phyloP scores from a whole-genome alignment of 192 early-diverging fungal species.

The Backusella westeae region DNA sequence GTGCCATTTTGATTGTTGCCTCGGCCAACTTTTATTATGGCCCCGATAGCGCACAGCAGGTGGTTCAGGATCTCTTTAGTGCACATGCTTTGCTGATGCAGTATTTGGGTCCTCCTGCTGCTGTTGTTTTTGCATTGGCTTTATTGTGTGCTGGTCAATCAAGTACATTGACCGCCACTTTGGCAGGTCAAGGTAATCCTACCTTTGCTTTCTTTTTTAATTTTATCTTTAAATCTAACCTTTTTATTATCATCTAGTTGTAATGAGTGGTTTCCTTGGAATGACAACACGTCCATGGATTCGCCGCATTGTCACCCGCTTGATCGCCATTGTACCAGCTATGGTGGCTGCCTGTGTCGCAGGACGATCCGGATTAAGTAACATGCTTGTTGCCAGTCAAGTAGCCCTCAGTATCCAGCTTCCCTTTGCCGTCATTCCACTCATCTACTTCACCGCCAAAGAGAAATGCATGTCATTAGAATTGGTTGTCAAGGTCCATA shows the following conservation, averaged over 20 bases:
- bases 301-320: constrained; percentile 67
- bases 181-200: constrained; percentile 63
- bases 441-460: constrained; percentile 65
- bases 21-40: constrained; percentile 67
- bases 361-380: constrained; percentile 61
- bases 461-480: constrained; percentile 48
- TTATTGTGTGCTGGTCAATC: constrained; percentile 74
- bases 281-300: constrained; percentile 60
- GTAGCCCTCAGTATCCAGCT: constrained; percentile 79
- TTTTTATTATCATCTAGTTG: constrained; percentile 36
- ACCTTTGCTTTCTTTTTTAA: too few relatives aligned
- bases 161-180: constrained; percentile 79
- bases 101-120: constrained; percentile 62
- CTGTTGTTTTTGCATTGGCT: constrained; percentile 71
- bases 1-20: constrained; percentile 77
- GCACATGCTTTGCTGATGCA: constrained; percentile 60
- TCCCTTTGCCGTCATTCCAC: constrained; percentile 80
- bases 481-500: neutral
- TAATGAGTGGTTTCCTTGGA: constrained; percentile 80
- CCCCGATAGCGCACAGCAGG: constrained; percentile 8
- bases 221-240: neutral
- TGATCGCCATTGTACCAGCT: constrained; percentile 71
- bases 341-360: constrained; percentile 60
- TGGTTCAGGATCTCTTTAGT: constrained; percentile 63
- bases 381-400: constrained; percentile 67